phyloP scores from a whole-genome alignment of 495 filamentous ascomycete species.

The Cenococcum geophilum region DNA sequence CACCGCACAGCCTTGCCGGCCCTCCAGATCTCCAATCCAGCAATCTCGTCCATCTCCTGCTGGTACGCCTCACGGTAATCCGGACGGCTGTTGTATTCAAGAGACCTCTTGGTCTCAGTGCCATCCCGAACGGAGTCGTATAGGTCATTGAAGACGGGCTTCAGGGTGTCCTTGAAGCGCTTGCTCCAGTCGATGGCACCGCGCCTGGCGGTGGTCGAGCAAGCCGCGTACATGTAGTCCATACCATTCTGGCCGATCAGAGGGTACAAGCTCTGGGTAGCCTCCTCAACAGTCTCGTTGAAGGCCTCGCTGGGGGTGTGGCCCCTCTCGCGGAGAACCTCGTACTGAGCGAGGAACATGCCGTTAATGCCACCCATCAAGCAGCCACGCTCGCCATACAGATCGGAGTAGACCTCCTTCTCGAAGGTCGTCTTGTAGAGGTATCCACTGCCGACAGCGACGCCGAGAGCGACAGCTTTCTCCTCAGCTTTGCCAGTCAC shows the following conservation, averaged over 20 bases:
- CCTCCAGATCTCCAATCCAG: slow-evolving; percentile 95
- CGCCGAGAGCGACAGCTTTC: slow-evolving; percentile 94
- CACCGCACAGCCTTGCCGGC: slow-evolving; percentile 90
- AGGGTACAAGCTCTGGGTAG: slow-evolving; percentile 94
- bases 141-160: slow-evolving; percentile 95
- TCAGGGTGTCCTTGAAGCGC: slow-evolving; percentile 89
- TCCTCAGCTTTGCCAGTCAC: slow-evolving; percentile 97
- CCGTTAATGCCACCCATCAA: slow-evolving; percentile 99
- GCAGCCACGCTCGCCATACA: slow-evolving; percentile 99
- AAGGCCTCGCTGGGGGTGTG: slow-evolving; percentile 97
- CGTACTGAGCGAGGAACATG: slow-evolving; percentile 99
- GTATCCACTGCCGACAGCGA: slow-evolving; percentile 93
- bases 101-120: slow-evolving; percentile 83
- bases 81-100: slow-evolving; percentile 89
- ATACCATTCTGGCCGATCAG: slow-evolving; percentile 94
- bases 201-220: slow-evolving; percentile 95
- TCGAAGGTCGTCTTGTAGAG: slow-evolving; percentile 99
- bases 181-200: slow-evolving; percentile 98
- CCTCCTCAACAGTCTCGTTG: slow-evolving; percentile 99
- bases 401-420: slow-evolving; percentile 99
- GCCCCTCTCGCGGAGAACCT: slow-evolving; percentile 96
- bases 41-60: slow-evolving; percentile 94
- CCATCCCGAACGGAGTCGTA: slow-evolving; percentile 87
- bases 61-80: slow-evolving; percentile 96
- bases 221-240: slow-evolving; percentile 99